Evolutionary conservation across 106 monocot species (phyloP), one percentile per base, ranked within the genome.

Genomic region (Iris macrosiphon): DNA sequence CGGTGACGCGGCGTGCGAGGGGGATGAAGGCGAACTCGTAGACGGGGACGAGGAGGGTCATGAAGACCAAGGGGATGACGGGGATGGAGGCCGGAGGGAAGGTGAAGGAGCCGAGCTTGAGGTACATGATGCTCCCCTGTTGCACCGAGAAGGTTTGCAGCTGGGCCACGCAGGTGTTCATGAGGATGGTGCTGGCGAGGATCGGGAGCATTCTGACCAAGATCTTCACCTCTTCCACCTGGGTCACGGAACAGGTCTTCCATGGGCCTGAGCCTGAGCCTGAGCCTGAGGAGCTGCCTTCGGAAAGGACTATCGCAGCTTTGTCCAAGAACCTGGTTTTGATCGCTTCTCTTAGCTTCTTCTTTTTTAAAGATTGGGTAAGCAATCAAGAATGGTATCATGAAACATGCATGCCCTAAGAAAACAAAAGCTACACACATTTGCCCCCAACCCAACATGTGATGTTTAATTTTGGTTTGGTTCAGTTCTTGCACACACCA

Each of bases 161-260:
- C 45, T 82, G 82, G 19, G 82, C 82, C 23, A 82, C 40, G 73
- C 76, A 77, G 6, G 60, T 61, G 52, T 57, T 72, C 64, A 82
- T 60, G 46, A 82, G 17, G 69, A 82, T 70, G 49, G 77, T 61
- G 45, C 69, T 61, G 31, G 31, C 39, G 30, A 82, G 55, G 53
- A 82, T 70, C 35, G 82, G 82, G 19, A 77, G 27, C 49, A 82
- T 48, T n/a, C 61, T 27, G 0, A 72, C 35, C 29, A 77, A 14
- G 41, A 65, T 62, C 66, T 77, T 82, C 4, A 46, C 52, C 18
- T 77, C 53, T 38, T 82, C 82, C 9, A 82, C 76, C 40, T 77
- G 69, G 1, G 71, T 55, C 17, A 57, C 61, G 1, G 64, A 32
- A 49, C 71, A 77, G 1, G 53, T 46, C 13, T 34, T 59, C 71